Evolutionary conservation across 805 yeast genomes (phyloP).

Genomic region (Ogataea minuta): DNA sequence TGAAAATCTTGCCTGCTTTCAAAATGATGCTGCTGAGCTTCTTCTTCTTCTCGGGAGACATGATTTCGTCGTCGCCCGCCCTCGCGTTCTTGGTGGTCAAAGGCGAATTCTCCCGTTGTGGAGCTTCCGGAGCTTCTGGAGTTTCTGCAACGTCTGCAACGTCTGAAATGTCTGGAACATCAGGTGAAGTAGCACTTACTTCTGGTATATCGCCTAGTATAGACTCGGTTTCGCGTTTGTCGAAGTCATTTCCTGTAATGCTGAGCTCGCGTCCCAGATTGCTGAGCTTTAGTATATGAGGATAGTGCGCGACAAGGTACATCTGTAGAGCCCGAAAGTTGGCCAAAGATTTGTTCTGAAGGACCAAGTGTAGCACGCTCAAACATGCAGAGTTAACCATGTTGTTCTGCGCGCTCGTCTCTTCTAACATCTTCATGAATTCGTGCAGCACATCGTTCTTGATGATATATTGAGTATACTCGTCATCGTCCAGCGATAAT

Average conservation of each 20-base stretch:
- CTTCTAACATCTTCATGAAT: slow-evolving; percentile 48
- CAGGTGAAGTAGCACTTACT: slow-evolving; percentile 24
- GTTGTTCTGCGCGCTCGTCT: slow-evolving; percentile 51
- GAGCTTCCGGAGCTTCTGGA: too few relatives aligned
- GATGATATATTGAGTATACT: slow-evolving; percentile 55
- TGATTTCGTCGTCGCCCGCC: slow-evolving; percentile 9
- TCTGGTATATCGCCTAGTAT: slow-evolving; percentile 18
- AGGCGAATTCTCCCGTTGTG: slow-evolving; percentile 6
- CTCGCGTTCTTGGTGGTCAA: slow-evolving; percentile 13
- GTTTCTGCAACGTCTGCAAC: too few relatives aligned
- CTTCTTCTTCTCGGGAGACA: slow-evolving; percentile 23
- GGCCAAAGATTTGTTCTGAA: slow-evolving; percentile 18
- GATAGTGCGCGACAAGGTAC: slow-evolving; percentile 23
- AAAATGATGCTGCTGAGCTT: slow-evolving; percentile 20
- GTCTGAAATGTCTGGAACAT: slow-evolving; percentile 17
- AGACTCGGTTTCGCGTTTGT: slow-evolving; percentile 1
- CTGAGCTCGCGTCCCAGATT: slow-evolving; percentile 25
- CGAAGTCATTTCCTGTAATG: slow-evolving; percentile 3
- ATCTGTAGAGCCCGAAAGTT: slow-evolving; percentile 23
- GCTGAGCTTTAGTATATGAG: slow-evolving; percentile 15
- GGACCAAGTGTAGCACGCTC: slow-evolving; percentile 43
- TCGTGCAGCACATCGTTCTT: slow-evolving; percentile 50
- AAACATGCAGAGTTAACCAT: slow-evolving; percentile 73
- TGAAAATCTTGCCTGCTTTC: slow-evolving; percentile 21
- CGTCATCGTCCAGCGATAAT: slow-evolving; percentile 59